Percentiles rank a stretch among this genome's conserved stretches.
Evolutionary conservation across 2,329 filamentous ascomycete genomes (phyloP).

Genomic region (Coniochaeta pulveracea): DNA sequence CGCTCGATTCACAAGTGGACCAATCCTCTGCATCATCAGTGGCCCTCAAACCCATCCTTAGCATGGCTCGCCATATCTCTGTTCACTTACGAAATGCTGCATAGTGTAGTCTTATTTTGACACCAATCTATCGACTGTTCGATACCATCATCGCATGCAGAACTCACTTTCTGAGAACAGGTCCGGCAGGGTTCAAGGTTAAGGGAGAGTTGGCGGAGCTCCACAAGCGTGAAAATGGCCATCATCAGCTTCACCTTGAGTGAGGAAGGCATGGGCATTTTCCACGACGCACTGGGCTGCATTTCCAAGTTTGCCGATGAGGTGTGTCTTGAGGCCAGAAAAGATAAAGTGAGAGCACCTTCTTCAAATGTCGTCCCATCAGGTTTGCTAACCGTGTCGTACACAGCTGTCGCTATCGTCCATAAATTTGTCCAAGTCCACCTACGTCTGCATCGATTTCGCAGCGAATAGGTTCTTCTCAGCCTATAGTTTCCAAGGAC

Average conservation of each 20-base stretch:
- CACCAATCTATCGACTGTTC: too few species aligned
- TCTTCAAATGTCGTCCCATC: constrained; percentile 10
- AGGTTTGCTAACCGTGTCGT: background rate
- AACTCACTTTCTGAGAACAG: too few species aligned
- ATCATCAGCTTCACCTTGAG: constrained; percentile 63
- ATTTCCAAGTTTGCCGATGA: constrained; percentile 71
- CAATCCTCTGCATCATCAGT: too few species aligned
- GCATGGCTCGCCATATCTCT: too few species aligned
- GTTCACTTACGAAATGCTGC: too few species aligned
- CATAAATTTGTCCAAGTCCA: constrained; percentile 70
- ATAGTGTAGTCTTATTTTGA: too few species aligned
- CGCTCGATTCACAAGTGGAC: too few species aligned
- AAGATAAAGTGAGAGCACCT: constrained; percentile 43
- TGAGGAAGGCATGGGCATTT: constrained; percentile 57
- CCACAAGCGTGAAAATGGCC: too few species aligned
- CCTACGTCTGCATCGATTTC: constrained; percentile 63
- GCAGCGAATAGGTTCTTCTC: constrained; percentile 60
- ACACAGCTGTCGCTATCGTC: constrained; percentile 61
- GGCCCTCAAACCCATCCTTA: too few species aligned
- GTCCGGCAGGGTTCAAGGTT: too few species aligned
- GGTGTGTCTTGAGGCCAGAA: constrained; percentile 62
- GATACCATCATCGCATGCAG: too few species aligned
- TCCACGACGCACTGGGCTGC: constrained; percentile 65
- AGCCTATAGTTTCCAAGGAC: constrained; percentile 54
- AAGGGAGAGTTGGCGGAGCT: too few species aligned